Evolutionary conservation across 106 monocot species (phyloP).

Genomic region (Platanthera zijinensis): DNA sequence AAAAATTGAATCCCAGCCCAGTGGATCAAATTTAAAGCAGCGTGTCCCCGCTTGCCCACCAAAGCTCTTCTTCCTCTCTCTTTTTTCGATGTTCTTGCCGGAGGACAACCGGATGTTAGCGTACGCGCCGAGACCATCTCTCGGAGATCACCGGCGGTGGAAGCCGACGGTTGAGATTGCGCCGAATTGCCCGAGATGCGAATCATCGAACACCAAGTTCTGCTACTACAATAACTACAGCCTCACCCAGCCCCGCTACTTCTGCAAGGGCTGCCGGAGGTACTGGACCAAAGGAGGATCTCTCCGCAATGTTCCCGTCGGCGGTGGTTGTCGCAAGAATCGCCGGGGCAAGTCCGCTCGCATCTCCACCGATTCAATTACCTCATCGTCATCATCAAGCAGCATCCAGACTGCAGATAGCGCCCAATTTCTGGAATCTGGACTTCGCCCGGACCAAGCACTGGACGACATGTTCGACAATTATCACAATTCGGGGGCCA

Average conservation of each 20-base stretch:
- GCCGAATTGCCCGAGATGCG: constrained; percentile 40
- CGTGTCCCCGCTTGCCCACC: background rate
- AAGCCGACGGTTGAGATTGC: constrained; percentile 41
- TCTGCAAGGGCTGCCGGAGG: constrained; percentile 28
- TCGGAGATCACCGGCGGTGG: constrained; percentile 15
- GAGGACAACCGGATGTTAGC: constrained; percentile 4
- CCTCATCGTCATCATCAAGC: background rate
- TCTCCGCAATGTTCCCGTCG: constrained; percentile 16
- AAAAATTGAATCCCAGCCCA: background rate
- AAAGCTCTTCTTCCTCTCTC: background rate
- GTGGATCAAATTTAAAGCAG: constrained; percentile 6
- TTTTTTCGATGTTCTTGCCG: background rate
- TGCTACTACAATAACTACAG: constrained; percentile 55
- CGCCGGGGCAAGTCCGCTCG: constrained; percentile 7
- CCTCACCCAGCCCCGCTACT: constrained; percentile 37
- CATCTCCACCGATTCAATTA: background rate
- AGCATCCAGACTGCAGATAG: background rate
- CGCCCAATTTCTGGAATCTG: background rate
- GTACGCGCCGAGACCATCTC: constrained; percentile 4
- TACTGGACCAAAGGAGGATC: constrained; percentile 31
- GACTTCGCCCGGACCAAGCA: constrained; percentile 13
- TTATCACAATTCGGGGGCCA: background rate
- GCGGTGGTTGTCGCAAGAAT: constrained; percentile 21
- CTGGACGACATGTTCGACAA: constrained; percentile 8
- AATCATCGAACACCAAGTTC: constrained; percentile 50